Percentiles rank a stretch among this genome's conserved stretches.
Conservation (phyloP, 1,139 yeast species). For the Geotrichum cucujoidarum region DNA sequence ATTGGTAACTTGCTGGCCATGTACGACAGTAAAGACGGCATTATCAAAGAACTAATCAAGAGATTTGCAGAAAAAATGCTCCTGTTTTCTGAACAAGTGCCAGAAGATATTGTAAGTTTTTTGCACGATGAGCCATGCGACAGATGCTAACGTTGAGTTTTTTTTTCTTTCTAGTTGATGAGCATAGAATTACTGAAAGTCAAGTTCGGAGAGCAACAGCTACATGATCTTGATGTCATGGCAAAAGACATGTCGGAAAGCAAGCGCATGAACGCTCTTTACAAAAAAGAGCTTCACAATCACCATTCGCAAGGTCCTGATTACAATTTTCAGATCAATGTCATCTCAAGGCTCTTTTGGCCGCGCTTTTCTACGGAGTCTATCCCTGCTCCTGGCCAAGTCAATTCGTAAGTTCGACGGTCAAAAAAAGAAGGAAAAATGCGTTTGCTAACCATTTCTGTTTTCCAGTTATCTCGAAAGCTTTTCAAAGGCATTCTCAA, state of each 20-base stretch:
- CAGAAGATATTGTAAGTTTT: slow-evolving; percentile 33
- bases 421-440: slow-evolving; percentile 33
- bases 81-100: slow-evolving; percentile 44
- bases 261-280: slow-evolving; percentile 28
- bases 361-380: slow-evolving; percentile 42
- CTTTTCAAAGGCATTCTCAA: slow-evolving; percentile 45
- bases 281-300: slow-evolving; percentile 24
- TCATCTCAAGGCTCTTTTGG: slow-evolving; percentile 47
- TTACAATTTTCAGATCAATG: slow-evolving; percentile 31
- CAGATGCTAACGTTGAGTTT: slow-evolving; percentile 26
- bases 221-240: slow-evolving; percentile 79
- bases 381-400: slow-evolving; percentile 47
- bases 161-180: slow-evolving; percentile 21
- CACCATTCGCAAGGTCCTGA: neutral
- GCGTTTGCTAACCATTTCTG: slow-evolving; percentile 47
- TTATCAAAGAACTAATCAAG: slow-evolving; percentile 64
- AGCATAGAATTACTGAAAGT: slow-evolving; percentile 53
- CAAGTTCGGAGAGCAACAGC: slow-evolving; percentile 61
- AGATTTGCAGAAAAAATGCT: slow-evolving; percentile 62
- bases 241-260: slow-evolving; percentile 55
- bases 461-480: slow-evolving; percentile 41
- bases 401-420: slow-evolving; percentile 38
- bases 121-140: no score
- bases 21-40: slow-evolving; percentile 71
- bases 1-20: slow-evolving; percentile 69